Evolutionary conservation across 2,329 filamentous ascomycete species (phyloP), one percentile per base, ranked within the genome.

Genomic region (Ambrosiella cleistominuta): DNA sequence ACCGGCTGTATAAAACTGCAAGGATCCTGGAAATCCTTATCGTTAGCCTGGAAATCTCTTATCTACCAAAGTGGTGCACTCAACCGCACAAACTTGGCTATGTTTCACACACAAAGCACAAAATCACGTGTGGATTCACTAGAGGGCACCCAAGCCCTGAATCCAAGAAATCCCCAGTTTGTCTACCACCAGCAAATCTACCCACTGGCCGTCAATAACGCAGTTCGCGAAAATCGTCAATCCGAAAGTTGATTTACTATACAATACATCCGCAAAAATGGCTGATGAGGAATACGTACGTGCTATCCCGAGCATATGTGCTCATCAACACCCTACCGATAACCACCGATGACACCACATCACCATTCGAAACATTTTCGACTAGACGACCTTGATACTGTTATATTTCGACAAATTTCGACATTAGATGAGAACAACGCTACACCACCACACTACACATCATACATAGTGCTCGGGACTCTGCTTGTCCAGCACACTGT

Each of bases 241-340:
- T 59, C 57, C 56, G 56, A 58, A 58, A 60, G 44, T 55, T 44
- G 57, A 60, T 60, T 58, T 44, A 60, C 56, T 51, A 60, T 53
- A 60, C 59, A 64, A 69, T 66, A 69, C 68, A 67, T 74, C 70
- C 74, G 72, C 71, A 72, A 77, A 69, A 77, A 91, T 91, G 87
- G 87, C 87, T 83, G 87, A 91, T 80, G 71, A 75, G 69, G 85
- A 89, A 78, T 93, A 93, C 79, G 86, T 90, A 80, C 75, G 86
- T 86, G 65, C 61, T 59, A 62, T 56, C 60, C 60, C 45, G 52
- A 47, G 45, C 45, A 19, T 49, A 44, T 45, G 54, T 58, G 59
- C 53, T 53, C 58, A 13, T 15, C 40, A 45, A 37, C 13, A 42
- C 40, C 44, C 15, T 36, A 50, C 45, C 53, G 49, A 36, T 56